Evolutionary conservation across 441 rosid genomes (phyloP), one percentile per base, ranked within the genome.

Genomic region (Populus hybrid): DNA sequence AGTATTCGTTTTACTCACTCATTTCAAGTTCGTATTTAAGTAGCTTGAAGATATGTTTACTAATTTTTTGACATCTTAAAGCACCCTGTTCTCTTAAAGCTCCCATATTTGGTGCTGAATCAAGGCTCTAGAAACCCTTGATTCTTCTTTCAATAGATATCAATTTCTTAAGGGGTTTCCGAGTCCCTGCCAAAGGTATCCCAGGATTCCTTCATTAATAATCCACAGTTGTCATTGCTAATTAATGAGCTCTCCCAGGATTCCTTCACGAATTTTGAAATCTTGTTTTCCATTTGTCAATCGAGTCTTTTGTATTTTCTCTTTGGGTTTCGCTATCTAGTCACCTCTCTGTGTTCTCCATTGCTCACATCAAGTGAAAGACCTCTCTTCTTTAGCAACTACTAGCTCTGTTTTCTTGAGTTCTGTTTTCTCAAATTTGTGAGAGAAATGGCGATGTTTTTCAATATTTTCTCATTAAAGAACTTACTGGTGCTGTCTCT

Each of bases 401-500:
- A 5, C 12, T 2, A 8, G 72, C 66, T 68, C 32, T 35, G 61
- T 38, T 36, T 63, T 40, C 26, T 35, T 32, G 1, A 4, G 5
- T 18, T 59, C 67, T 30, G 26, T 12, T 42, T 50, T 18, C 42
- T 72, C 61, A 50, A 65, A 28, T 75, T 69, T 21, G 70, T 10
- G 16, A 50, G 35, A 38, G 38, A 81, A 72, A 92, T 91, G 95
- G 87, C 69, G 4, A 83, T 72, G 69, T 61, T 87, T 28, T 69
- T n/a, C 72, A 80, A 72, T 69, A 69, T 87, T 72, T 78, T 92
- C 61, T 84, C 97, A 4, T 69, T 82, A 74, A 89, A 87, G 77
- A 86, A 90, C 84, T 75, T 92, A 79, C 79, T 94, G 79, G 85
- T 83, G 66, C 78, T 93, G 46, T 93, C 98, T 10, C 21, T 90